Evolutionary conservation across 495 filamentous ascomycete genomes (phyloP).

Genomic region (Tuber umbilicatum): DNA sequence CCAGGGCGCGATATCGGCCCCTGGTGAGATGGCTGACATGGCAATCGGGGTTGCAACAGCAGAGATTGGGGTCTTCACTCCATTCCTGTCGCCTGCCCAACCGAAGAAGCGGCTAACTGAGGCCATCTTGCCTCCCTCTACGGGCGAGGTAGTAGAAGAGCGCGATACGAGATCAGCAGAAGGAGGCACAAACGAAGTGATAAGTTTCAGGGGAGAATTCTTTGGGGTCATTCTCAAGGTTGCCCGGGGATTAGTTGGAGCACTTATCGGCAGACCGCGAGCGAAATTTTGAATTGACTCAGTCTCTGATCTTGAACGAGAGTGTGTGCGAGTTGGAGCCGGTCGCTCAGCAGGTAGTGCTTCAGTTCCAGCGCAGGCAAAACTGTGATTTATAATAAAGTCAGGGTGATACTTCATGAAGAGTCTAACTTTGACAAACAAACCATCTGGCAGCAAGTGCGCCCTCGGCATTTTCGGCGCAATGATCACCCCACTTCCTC

Average conservation of each 20-base stretch:
- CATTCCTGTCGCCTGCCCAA: slow-evolving; percentile 62
- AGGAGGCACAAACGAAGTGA: slow-evolving; percentile 63
- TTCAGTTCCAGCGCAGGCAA: slow-evolving; percentile 71
- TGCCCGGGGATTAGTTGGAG: slow-evolving; percentile 37
- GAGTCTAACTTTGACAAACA: slow-evolving; percentile 24
- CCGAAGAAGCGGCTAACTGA: slow-evolving; percentile 54
- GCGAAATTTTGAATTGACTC: slow-evolving; percentile 36
- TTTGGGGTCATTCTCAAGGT: slow-evolving; percentile 51
- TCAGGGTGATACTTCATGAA: slow-evolving; percentile 22
- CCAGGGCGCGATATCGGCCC: slow-evolving; percentile 46
- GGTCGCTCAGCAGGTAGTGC: slow-evolving; percentile 46
- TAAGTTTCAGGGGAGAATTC: slow-evolving; percentile 81
- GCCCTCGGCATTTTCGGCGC: slow-evolving; percentile 76
- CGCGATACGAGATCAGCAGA: slow-evolving; percentile 38
- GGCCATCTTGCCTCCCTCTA: slow-evolving; percentile 28
- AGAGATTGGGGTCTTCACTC: slow-evolving; percentile 65
- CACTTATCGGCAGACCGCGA: slow-evolving; percentile 38
- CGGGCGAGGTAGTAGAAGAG: slow-evolving; percentile 39
- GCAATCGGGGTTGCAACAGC: slow-evolving; percentile 67
- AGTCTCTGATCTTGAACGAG: slow-evolving; percentile 38
- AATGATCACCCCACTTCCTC: slow-evolving; percentile 89
- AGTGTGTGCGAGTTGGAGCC: slow-evolving; percentile 30
- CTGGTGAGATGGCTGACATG: slow-evolving; percentile 76
- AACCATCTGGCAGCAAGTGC: slow-evolving; percentile 84
- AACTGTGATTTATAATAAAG: slow-evolving; percentile 46